These are phyloP conservation scores for Cyclotella kingstonii DNA, from an alignment of 108 stramenopile genomes.

Conservation along the genomic window DNA sequence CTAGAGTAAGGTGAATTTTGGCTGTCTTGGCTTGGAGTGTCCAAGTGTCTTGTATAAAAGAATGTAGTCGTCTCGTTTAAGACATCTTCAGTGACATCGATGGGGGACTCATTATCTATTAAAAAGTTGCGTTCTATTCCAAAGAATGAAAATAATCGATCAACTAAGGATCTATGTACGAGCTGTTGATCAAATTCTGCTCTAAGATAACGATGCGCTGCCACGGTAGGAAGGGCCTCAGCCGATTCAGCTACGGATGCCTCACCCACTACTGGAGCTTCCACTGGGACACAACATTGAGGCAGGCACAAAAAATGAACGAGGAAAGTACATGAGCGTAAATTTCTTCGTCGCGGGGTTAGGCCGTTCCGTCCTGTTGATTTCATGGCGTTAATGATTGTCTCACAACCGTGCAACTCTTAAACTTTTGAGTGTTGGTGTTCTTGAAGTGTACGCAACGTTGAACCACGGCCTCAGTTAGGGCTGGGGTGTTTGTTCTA, in stretches of 20 bases:
- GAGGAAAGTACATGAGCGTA: background rate
- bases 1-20: background rate
- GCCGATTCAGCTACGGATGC: background rate
- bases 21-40: background rate
- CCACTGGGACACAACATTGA: background rate
- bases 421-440: too few relatives aligned
- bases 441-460: too few relatives aligned
- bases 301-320: conserved; percentile 9
- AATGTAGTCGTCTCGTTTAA: background rate
- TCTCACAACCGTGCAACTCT: too few relatives aligned
- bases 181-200: background rate
- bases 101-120: background rate
- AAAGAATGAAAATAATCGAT: background rate
- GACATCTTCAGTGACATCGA: background rate
- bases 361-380: background rate
- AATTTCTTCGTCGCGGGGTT: background rate
- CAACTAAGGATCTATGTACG: background rate
- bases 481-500: too few relatives aligned
- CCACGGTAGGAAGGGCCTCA: background rate
- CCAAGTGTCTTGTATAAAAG: background rate
- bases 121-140: too few relatives aligned
- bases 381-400: background rate
- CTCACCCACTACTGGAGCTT: background rate
- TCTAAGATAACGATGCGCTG: background rate
- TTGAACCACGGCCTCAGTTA: too few relatives aligned